Percentiles rank a stretch among this genome's conserved stretches.
These are phyloP conservation scores for Fraxinus americana DNA, from an alignment of 257 asterid genomes.

Conservation along the genomic window DNA sequence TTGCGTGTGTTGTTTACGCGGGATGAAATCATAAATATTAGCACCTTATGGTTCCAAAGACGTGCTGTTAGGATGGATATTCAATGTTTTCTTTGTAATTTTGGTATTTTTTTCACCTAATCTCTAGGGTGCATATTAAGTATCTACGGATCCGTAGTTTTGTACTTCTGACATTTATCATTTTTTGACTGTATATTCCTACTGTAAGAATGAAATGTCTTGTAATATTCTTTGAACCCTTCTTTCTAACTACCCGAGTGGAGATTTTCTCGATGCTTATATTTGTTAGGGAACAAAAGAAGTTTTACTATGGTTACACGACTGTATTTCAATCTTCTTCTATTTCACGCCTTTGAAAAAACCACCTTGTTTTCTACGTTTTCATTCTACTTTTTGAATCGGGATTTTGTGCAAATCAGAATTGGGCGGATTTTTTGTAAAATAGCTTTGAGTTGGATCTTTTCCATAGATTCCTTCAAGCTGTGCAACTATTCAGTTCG, in stretches of 20 bases:
- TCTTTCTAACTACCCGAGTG: not conserved
- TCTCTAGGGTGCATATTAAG: constrained; percentile 18
- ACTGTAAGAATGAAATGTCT: not conserved
- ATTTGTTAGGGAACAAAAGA: too few relatives aligned
- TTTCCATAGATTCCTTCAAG: too few relatives aligned
- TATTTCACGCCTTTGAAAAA: not conserved
- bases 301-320: too few relatives aligned
- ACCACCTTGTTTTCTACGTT: not conserved
- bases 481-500: too few relatives aligned
- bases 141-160: constrained; percentile 17
- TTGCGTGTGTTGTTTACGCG: constrained; percentile 1
- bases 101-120: not conserved
- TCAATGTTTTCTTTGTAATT: not conserved
- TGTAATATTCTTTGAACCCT: not conserved
- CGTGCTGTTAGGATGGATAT: constrained; percentile 11
- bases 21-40: not conserved
- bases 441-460: too few relatives aligned
- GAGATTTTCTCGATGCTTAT: not conserved
- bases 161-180: constrained; percentile 8
- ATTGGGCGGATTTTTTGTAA: too few relatives aligned
- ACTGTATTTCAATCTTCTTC: not conserved
- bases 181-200: not conserved
- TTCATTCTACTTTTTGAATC: not conserved
- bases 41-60: not conserved
- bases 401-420: too few relatives aligned